phyloP scores from a whole-genome alignment of 441 rosid genomes.

The Eutrema salsugineum region DNA sequence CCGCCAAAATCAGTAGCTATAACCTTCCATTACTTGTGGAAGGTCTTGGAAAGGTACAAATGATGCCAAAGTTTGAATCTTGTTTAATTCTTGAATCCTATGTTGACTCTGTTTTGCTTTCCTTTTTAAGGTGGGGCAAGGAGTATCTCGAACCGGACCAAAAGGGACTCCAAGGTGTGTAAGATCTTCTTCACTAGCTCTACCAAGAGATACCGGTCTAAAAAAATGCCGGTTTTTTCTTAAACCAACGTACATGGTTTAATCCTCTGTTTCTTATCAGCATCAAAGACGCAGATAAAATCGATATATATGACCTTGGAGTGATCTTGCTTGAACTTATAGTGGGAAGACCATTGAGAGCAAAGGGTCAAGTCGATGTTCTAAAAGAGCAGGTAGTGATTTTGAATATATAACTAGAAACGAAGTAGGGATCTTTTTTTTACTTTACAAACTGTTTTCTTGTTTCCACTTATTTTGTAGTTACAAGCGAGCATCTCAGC shows the following conservation, averaged over 20 bases:
- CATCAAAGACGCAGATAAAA: slow-evolving; percentile 43
- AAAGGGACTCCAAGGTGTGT: slow-evolving; percentile 36
- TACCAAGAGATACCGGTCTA: not conserved
- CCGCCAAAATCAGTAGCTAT: slow-evolving; percentile 80
- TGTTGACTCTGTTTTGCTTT: not conserved
- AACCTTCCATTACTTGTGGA: slow-evolving; percentile 79
- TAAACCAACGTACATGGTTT: not conserved
- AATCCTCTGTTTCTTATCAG: slow-evolving; percentile 34
- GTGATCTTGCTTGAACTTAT: slow-evolving; percentile 84
- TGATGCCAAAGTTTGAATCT: not conserved
- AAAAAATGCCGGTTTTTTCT: not conserved
- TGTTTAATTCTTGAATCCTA: slow-evolving; percentile 6
- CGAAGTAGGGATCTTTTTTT: not conserved
- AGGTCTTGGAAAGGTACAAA: slow-evolving; percentile 58
- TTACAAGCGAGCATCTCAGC: slow-evolving; percentile 47
- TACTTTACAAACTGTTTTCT: not conserved
- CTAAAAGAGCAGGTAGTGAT: slow-evolving; percentile 55
- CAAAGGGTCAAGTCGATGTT: slow-evolving; percentile 49
- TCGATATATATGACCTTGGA: slow-evolving; percentile 76
- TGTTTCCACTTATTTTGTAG: slow-evolving; percentile 33
- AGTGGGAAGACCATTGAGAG: slow-evolving; percentile 57
- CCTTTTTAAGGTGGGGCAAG: slow-evolving; percentile 48
- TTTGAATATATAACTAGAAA: not conserved
- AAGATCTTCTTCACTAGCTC: slow-evolving; percentile 12
- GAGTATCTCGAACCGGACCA: slow-evolving; percentile 39